Conservation (phyloP, 2,329 filamentous ascomycete genomes). For the Alternaria incomplexa region DNA sequence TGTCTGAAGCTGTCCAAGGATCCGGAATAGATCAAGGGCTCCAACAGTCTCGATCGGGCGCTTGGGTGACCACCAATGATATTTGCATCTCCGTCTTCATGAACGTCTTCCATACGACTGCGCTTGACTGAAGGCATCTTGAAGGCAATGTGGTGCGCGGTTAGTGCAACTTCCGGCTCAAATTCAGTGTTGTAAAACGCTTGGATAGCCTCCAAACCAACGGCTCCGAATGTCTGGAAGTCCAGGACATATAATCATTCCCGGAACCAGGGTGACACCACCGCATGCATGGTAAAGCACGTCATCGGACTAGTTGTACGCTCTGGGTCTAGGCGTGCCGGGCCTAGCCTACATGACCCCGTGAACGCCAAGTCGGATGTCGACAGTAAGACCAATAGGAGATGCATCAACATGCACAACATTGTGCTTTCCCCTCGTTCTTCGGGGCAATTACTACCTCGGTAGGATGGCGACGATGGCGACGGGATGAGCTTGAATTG, state of each 20-base stretch:
- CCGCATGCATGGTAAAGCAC: conserved; percentile 2
- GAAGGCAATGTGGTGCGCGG: neutral
- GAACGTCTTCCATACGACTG: conserved; percentile 10
- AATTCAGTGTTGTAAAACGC: neutral
- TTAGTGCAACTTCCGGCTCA: neutral
- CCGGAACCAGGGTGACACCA: neutral
- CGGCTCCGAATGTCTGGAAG: neutral
- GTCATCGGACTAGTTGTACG: conserved; percentile 8
- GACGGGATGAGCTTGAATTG: conserved; percentile 20
- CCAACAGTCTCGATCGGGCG: conserved; percentile 27
- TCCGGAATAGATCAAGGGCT: conserved; percentile 33
- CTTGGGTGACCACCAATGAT: conserved; percentile 29
- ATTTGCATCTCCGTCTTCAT: conserved; percentile 7
- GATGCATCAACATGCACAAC: conserved; percentile 1
- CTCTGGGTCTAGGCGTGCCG: conserved; percentile 8
- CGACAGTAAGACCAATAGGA: conserved; percentile 1
- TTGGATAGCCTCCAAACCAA: neutral
- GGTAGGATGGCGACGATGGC: conserved; percentile 7
- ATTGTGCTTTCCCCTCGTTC: conserved; percentile 3
- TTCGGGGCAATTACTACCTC: conserved; percentile 11
- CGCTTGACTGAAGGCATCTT: conserved; percentile 34
- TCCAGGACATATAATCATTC: conserved; percentile 1
- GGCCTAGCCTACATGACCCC: neutral
- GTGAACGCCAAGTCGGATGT: neutral
- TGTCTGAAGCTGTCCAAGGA: conserved; percentile 30